Conservation (phyloP, 352 stramenopile genomes). For the Thalassiosira mediterranea region DNA sequence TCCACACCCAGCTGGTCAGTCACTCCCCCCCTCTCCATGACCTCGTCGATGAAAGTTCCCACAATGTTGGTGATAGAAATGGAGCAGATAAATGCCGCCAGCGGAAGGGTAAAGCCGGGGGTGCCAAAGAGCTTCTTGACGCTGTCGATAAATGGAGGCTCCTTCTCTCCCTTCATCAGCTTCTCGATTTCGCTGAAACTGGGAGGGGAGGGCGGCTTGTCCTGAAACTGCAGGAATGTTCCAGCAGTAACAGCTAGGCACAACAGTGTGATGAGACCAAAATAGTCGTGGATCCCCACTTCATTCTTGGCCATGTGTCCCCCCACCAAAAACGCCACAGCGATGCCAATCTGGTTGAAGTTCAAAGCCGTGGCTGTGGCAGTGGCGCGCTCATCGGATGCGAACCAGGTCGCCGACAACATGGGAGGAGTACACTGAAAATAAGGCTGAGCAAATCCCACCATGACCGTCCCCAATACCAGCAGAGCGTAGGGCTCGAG, state of each 20-base stretch:
- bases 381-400: conserved; percentile 53
- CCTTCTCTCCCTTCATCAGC: conserved; percentile 55
- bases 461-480: conserved; percentile 25
- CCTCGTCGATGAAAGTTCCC: conserved; percentile 83
- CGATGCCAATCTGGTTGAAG: conserved; percentile 71
- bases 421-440: conserved; percentile 57
- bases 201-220: conserved; percentile 67
- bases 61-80: conserved; percentile 86
- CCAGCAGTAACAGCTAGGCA: conserved; percentile 57
- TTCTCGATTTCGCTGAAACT: conserved; percentile 79
- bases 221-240: conserved; percentile 77
- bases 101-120: conserved; percentile 65
- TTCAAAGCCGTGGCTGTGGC: conserved; percentile 59
- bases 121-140: conserved; percentile 78
- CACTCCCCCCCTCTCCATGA: conserved; percentile 77
- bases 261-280: conserved; percentile 71
- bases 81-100: conserved; percentile 81
- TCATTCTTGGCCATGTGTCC: conserved; percentile 43
- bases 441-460: conserved; percentile 29
- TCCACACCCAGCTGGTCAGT: conserved; percentile 75
- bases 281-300: conserved; percentile 63
- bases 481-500: conserved; percentile 31
- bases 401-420: conserved; percentile 59
- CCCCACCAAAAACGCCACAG: conserved; percentile 57
- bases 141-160: conserved; percentile 81